These are phyloP conservation scores for Croton laevigatus DNA, from an alignment of 441 rosid species.

Conservation along the genomic window DNA sequence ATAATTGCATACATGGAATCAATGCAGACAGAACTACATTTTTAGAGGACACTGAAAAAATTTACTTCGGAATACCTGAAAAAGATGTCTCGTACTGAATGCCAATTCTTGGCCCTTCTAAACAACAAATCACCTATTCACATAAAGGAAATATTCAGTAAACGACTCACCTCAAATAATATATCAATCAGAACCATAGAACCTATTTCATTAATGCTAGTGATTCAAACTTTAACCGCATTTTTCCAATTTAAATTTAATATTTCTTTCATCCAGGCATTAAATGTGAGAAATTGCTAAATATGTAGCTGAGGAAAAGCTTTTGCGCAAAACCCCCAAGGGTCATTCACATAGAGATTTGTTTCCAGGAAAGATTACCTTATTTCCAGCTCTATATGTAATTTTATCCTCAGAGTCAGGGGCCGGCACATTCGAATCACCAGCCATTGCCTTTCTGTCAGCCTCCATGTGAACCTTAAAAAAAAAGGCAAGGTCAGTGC, in stretches of 20 bases:
- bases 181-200: neutral
- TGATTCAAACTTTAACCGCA: neutral
- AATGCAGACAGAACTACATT: slow-evolving; percentile 6
- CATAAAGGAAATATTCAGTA: slow-evolving; percentile 16
- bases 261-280: neutral
- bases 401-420: slow-evolving; percentile 56
- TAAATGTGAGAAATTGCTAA: neutral
- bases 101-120: slow-evolving; percentile 94
- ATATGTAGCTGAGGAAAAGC: neutral
- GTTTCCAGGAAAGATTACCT: slow-evolving; percentile 43
- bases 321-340: neutral
- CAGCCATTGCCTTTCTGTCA: slow-evolving; percentile 67
- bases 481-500: slow-evolving; percentile 15
- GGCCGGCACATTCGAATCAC: slow-evolving; percentile 42
- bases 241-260: neutral
- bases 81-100: slow-evolving; percentile 87
- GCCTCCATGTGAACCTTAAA: slow-evolving; percentile 93
- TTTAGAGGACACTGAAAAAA: neutral
- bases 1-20: neutral
- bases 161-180: slow-evolving; percentile 8
- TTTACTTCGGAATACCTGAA: slow-evolving; percentile 58
- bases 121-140: slow-evolving; percentile 77
- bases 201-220: neutral
- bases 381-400: slow-evolving; percentile 70
- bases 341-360: neutral